phyloP scores from a whole-genome alignment of 179 eudicot genomes.

The Beta lomatogona region DNA sequence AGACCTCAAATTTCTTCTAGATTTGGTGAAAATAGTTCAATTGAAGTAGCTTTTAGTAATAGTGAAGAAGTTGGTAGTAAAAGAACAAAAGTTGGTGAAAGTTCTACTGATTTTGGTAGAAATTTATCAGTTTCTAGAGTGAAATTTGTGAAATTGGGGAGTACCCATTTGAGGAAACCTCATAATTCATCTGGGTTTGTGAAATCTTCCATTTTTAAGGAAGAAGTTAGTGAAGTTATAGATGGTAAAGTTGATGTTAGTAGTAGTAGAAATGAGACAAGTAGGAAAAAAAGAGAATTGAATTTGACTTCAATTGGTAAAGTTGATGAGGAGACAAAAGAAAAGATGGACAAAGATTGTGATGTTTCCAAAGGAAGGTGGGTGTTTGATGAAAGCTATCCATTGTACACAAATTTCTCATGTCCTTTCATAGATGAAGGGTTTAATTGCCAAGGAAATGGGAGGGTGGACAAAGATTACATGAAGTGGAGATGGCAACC shows the following conservation, averaged over 20 bases:
- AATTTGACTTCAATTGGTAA: constrained; percentile 26
- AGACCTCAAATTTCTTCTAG: constrained; percentile 32
- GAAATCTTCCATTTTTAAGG: constrained; percentile 22
- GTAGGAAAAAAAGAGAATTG: neutral
- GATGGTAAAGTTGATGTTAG: constrained; percentile 16
- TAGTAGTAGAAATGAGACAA: constrained; percentile 15
- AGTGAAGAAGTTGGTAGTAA: constrained; percentile 1
- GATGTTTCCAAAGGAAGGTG: constrained; percentile 77
- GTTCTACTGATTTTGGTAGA: constrained; percentile 7
- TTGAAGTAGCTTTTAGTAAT: constrained; percentile 9
- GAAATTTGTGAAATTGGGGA: constrained; percentile 31
- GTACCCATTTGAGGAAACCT: constrained; percentile 32
- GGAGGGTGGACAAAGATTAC: constrained; percentile 72
- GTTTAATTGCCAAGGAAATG: constrained; percentile 74
- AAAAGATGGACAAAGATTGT: constrained; percentile 39
- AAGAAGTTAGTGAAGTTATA: constrained; percentile 15
- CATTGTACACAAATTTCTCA: constrained; percentile 67
- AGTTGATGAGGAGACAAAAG: constrained; percentile 29
- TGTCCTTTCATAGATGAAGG: constrained; percentile 97
- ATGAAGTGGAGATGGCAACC: constrained; percentile 98
- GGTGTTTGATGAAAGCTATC: constrained; percentile 79
- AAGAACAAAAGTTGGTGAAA: neutral
- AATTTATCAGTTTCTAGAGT: constrained; percentile 25
- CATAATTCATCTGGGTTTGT: constrained; percentile 30
- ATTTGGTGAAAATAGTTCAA: constrained; percentile 21